phyloP scores from a whole-genome alignment of 2,329 filamentous ascomycete genomes.

The Triangularia setosa region DNA sequence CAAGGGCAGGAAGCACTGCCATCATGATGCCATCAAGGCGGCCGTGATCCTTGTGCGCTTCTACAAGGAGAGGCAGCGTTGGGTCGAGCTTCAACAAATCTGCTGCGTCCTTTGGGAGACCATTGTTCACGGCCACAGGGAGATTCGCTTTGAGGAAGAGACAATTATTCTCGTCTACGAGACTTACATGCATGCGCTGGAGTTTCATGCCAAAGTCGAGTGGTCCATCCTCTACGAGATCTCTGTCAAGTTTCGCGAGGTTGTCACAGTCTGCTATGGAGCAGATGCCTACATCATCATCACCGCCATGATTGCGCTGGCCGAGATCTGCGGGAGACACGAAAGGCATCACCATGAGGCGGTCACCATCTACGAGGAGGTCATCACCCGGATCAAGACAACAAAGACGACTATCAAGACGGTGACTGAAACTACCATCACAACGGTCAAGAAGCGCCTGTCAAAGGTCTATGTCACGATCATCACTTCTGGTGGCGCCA shows the following conservation, averaged over 20 bases:
- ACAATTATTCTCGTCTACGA: conserved; percentile 43
- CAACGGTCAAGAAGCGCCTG: conserved; percentile 46
- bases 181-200: conserved; percentile 45
- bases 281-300: conserved; percentile 28
- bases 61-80: conserved; percentile 42
- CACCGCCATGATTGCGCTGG: conserved; percentile 36
- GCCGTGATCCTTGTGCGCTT: conserved; percentile 41
- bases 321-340: conserved; percentile 43
- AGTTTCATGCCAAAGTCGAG: conserved; percentile 38
- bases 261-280: conserved; percentile 38
- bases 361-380: conserved; percentile 43
- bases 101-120: conserved; percentile 46
- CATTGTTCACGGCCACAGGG: conserved; percentile 39
- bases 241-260: conserved; percentile 45
- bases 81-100: conserved; percentile 43
- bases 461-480: conserved; percentile 44
- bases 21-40: conserved; percentile 43
- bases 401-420: conserved; percentile 37
- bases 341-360: conserved; percentile 43
- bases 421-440: conserved; percentile 35
- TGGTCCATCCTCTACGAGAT: conserved; percentile 43
- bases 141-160: conserved; percentile 39
- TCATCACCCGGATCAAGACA: conserved; percentile 36
- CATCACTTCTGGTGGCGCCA: conserved; percentile 37
- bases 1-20: conserved; percentile 33